Evolutionary conservation across 371 early-diverging fungal genomes (phyloP), one percentile per base, ranked within the genome.

Genomic region (Zopfochytrium polystomum): DNA sequence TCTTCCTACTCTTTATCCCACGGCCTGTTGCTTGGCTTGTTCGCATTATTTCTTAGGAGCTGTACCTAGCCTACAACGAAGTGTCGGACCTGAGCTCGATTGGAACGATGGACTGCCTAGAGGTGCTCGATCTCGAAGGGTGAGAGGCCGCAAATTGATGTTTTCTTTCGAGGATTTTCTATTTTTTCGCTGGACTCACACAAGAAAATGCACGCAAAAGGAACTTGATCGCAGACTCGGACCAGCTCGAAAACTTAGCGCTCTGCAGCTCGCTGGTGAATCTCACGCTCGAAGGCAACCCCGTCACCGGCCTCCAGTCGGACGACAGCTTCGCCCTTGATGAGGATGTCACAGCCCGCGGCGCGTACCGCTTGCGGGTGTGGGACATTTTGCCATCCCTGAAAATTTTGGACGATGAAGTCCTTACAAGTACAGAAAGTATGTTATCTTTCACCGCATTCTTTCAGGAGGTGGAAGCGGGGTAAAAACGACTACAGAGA

Each of bases 41-140:
- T 38, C 29, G 2, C 22, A n/a, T n/a, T n/a, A n/a, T 4, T 30
- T 62, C 62, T 2, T 15, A 57, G 38, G 78, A 77, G 38, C 51
- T 74, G 1, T 74, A 74, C 43, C 62, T 74, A 11, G 67, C 75
- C 2, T 61, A 74, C 59, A 77, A 77, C 51, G 66, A 71, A 32
- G 65, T 77, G 22, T 3, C 34, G 11, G 75, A 74, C 25, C 53
- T 74, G 6, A 63, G 66, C 42, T 46, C 60, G 1, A 34, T 77
- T 22, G 49, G 66, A 13, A 66, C 70, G 67, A 55, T 77, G 38
- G 78, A 77, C 32, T 22, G 22, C 22, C 57, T 77, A 32, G 53
- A 69, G 30, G 50, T 73, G 4, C 48, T 77, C 20, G 78, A 77
- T 61, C 54, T 77, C n/a, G 75, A 77, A 66, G 67, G 73, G 75